phyloP scores from a whole-genome alignment of 2,329 filamentous ascomycete species.

The Penicillium verrucosum region DNA sequence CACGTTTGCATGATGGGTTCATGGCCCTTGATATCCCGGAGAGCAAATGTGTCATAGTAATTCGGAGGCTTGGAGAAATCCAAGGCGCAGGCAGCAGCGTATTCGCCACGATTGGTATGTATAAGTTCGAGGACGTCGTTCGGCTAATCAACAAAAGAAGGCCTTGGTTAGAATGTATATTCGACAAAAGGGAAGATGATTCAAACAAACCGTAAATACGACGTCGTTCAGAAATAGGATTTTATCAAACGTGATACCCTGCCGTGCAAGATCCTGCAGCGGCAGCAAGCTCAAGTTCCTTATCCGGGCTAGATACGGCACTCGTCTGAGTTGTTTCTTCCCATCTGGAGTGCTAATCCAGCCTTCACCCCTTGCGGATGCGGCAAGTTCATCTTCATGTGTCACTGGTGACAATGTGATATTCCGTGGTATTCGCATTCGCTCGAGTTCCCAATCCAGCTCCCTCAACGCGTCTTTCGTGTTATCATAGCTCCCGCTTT shows the following conservation, averaged over 20 bases:
- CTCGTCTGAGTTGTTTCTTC: conserved; percentile 58
- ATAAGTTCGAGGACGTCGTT: conserved; percentile 56
- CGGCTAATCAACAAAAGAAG: conserved; percentile 33
- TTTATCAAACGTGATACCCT: conserved; percentile 56
- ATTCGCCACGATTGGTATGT: conserved; percentile 56
- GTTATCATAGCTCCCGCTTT: conserved; percentile 67
- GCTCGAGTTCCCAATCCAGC: conserved; percentile 55
- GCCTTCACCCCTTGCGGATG: conserved; percentile 48
- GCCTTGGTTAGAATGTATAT: not conserved
- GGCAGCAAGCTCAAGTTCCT: conserved; percentile 64
- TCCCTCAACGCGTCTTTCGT: conserved; percentile 60
- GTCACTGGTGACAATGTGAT: conserved; percentile 59
- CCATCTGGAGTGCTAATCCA: conserved; percentile 62
- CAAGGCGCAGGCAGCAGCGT: conserved; percentile 67
- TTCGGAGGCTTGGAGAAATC: conserved; percentile 66
- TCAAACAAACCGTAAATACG: conserved; percentile 39
- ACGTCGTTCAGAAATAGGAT: conserved; percentile 57
- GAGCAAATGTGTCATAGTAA: conserved; percentile 73
- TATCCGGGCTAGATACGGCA: conserved; percentile 64
- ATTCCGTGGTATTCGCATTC: conserved; percentile 52
- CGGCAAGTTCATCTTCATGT: conserved; percentile 55
- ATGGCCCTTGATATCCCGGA: conserved; percentile 63
- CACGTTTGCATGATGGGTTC: conserved; percentile 63
- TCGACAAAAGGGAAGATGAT: not conserved
- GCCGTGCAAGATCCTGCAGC: conserved; percentile 49